Evolutionary conservation across 1,284 basidiomycete species (phyloP).

Genomic region (Ceratobasidium sp.): DNA sequence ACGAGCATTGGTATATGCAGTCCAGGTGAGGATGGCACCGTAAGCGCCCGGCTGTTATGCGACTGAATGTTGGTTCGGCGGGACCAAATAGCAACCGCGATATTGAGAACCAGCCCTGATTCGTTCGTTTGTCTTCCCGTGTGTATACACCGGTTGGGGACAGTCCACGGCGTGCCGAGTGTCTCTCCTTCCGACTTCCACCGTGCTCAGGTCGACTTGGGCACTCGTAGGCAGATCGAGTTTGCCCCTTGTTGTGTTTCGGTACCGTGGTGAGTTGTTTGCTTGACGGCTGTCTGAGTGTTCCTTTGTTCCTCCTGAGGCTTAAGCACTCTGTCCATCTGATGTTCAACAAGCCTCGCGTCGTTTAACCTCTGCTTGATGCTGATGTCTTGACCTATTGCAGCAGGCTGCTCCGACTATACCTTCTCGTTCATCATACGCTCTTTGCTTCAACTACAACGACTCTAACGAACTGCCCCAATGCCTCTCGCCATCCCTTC

Average conservation of each 20-base stretch:
- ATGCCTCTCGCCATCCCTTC: slow-evolving; percentile 12
- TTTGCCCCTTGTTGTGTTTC: no score
- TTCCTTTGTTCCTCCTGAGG: not conserved
- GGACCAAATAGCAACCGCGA: slow-evolving; percentile 5
- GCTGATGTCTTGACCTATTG: slow-evolving; percentile 9
- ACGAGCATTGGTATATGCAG: no score
- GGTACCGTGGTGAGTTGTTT: no score
- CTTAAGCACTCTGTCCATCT: not conserved
- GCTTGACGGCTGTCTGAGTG: not conserved
- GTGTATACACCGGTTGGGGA: not conserved
- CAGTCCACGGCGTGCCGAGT: not conserved
- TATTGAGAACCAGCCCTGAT: not conserved
- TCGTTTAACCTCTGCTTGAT: slow-evolving; percentile 6
- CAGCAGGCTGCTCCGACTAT: slow-evolving; percentile 26
- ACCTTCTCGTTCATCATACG: not conserved
- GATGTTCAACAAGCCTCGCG: not conserved
- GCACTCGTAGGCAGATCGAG: not conserved
- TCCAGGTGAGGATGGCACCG: no score
- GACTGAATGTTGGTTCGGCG: not conserved
- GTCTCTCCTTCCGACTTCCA: not conserved
- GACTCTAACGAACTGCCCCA: no score
- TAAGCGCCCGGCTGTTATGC: not conserved
- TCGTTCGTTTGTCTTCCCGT: not conserved
- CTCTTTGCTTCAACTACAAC: slow-evolving; percentile 1
- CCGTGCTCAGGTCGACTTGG: not conserved